Conservation (phyloP, 768 basidiomycete species). For the Leucosporidium creatinivorum region DNA sequence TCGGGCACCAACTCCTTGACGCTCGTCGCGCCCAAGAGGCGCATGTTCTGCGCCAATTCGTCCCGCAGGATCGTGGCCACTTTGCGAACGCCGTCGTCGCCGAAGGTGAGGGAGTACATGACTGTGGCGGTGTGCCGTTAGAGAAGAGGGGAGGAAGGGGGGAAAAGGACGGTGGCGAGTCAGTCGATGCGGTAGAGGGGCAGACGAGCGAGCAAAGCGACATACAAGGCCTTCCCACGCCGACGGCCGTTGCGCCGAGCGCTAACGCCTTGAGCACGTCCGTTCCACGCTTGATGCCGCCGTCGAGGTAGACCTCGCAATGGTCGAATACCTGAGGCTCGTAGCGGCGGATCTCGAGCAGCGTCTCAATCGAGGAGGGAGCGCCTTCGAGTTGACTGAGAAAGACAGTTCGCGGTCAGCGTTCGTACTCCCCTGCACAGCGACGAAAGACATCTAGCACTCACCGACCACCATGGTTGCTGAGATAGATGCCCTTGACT, state of each 20-base stretch:
- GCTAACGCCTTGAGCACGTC: conserved; percentile 48
- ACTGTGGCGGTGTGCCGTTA: conserved; percentile 37
- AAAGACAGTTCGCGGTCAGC: conserved; percentile 15
- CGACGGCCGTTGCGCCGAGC: conserved; percentile 72
- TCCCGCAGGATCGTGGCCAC: conserved; percentile 41
- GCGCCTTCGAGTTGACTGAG: conserved; percentile 35
- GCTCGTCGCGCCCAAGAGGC: conserved; percentile 44
- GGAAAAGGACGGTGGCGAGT: no score
- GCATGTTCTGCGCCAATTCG: conserved; percentile 46
- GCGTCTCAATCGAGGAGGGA: conserved; percentile 36
- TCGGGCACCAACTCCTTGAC: conserved; percentile 41
- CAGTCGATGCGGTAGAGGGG: background rate
- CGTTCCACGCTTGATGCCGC: conserved; percentile 50
- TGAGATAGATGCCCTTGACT: conserved; percentile 62
- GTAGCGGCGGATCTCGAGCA: conserved; percentile 44
- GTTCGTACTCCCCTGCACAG: background rate
- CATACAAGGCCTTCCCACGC: conserved; percentile 84
- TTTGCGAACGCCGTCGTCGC: conserved; percentile 40
- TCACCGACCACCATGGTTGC: conserved; percentile 35
- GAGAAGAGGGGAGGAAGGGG: background rate
- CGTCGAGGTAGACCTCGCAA: conserved; percentile 48
- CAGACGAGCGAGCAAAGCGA: background rate
- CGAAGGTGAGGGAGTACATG: conserved; percentile 44
- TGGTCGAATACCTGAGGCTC: conserved; percentile 45
- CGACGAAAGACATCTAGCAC: conserved; percentile 18